Percentiles rank a stretch among this genome's conserved stretches.
phyloP scores from a whole-genome alignment of 2,329 filamentous ascomycete species.

The Dactylellina leptospora region DNA sequence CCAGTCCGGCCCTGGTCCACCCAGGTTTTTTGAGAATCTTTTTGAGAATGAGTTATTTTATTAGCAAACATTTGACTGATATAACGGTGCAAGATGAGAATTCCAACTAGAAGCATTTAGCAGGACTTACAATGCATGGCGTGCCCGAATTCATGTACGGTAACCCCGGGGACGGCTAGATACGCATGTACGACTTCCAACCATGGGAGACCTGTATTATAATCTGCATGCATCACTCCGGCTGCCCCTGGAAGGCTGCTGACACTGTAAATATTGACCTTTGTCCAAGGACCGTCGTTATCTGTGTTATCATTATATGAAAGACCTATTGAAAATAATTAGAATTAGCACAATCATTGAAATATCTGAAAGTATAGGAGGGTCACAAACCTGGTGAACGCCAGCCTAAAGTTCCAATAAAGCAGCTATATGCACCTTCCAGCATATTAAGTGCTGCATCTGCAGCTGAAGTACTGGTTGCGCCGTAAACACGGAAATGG shows the following conservation, averaged over 20 bases:
- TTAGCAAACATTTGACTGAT: too few relatives aligned
- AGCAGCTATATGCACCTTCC: constrained; percentile 63
- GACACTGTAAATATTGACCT: constrained; percentile 64
- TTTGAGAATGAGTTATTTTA: too few relatives aligned
- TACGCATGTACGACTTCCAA: constrained; percentile 62
- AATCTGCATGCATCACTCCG: constrained; percentile 62
- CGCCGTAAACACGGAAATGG: constrained; percentile 62
- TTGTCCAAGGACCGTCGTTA: constrained; percentile 62
- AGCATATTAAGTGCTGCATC: constrained; percentile 61
- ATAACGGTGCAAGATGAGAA: too few relatives aligned
- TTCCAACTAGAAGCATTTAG: too few relatives aligned
- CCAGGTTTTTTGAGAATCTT: constrained; percentile 58
- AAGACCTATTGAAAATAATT: constrained; percentile 56
- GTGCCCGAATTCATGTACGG: constrained; percentile 66
- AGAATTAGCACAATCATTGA: constrained; percentile 54
- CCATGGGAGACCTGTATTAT: constrained; percentile 61
- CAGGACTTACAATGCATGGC: constrained; percentile 65
- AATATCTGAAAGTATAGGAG: constrained; percentile 58
- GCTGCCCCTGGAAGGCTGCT: constrained; percentile 60
- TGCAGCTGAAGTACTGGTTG: constrained; percentile 57
- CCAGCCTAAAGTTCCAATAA: constrained; percentile 60
- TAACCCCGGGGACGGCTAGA: constrained; percentile 61
- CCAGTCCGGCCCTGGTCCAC: constrained; percentile 63
- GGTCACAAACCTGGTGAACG: constrained; percentile 60
- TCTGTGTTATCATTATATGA: constrained; percentile 55